Base-by-base conservation (phyloP, 2,329 filamentous ascomycete species). In the Arthrocladium fulminans region DNA sequence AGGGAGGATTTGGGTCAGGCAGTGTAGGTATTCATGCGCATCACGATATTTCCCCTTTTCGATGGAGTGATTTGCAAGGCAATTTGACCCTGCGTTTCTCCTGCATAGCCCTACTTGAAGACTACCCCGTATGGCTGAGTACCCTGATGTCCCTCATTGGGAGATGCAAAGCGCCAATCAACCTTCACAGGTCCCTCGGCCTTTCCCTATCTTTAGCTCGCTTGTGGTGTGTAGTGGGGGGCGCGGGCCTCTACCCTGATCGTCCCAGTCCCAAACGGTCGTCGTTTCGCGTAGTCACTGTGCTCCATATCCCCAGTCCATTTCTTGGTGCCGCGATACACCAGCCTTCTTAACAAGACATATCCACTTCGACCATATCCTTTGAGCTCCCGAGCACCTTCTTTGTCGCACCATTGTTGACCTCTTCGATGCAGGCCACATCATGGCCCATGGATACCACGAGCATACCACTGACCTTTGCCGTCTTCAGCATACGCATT, bases 291-390 rank as follows among this genome's bases (percentile, higher is more conserved):
- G 12, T 40, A 22, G n/a, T 37, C 34, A 15, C 12, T 43, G 23
- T n/a, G 3, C 25, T 22, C 25, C 15, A 17, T 19, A 19, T 42
- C 42, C 42, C 42, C 37, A n/a, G 27, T 30, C 24, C 39, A 27
- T n/a, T 13, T 42, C 22, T 6, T 25, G 19, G 32, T 35, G 13
- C 32, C 20, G 25, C 20, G 44, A 47, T 47, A 47, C 30, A 35
- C 44, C 44, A 47, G 44, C 44, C 44, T 47, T 39, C 44, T 29
- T 23, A 35, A 27, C 32, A 45, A 47, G 44, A 47, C 44, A 47
- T 47, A 47, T 39, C 44, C 44, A 47, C 41, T 22, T 35, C 27
- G 25, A 19, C 9, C 44, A 24, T 25, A n/a, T 13, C 20, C 19
- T 24, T 47, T 25, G 44, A 47, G 30, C 32, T 17, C 17, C 34